phyloP scores from a whole-genome alignment of 495 filamentous ascomycete species.

The Podospora fimiseda region DNA sequence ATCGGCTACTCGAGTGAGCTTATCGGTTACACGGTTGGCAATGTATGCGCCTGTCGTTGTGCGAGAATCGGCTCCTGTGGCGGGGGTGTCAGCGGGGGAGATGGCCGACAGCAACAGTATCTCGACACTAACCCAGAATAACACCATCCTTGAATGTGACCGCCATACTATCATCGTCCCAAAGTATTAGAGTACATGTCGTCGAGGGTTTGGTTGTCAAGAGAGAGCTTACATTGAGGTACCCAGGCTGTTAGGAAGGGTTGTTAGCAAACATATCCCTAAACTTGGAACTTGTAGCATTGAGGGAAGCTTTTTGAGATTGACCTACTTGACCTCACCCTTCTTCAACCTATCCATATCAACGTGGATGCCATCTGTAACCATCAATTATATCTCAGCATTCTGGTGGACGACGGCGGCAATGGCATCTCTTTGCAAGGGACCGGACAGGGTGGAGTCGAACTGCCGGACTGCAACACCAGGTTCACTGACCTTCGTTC shows the following conservation, averaged over 20 bases:
- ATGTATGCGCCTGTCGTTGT: constrained; percentile 99
- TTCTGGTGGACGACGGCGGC: neutral
- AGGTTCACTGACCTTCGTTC: constrained; percentile 57
- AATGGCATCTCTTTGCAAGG: too few species aligned
- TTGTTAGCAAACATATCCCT: constrained; percentile 10
- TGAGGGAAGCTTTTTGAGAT: too few species aligned
- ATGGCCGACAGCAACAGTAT: neutral
- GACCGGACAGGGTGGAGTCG: constrained; percentile 3
- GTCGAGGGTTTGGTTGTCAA: constrained; percentile 6
- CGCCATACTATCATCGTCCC: constrained; percentile 56
- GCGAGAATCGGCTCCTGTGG: constrained; percentile 78
- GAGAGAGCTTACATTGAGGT: constrained; percentile 93
- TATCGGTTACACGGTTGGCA: constrained; percentile 97
- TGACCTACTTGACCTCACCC: constrained; percentile 63
- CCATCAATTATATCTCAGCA: constrained; percentile 18
- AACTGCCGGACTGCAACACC: constrained; percentile 15
- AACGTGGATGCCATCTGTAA: constrained; percentile 91
- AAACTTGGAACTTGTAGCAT: neutral
- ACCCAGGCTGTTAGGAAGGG: constrained; percentile 58
- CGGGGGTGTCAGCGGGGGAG: neutral
- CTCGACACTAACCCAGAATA: constrained; percentile 62
- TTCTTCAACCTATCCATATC: constrained; percentile 80
- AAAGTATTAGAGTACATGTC: constrained; percentile 19
- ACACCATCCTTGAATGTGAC: constrained; percentile 98
- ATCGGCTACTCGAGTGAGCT: constrained; percentile 96